A percentile compares a stretch with the other conserved stretches of the same genome.
Conservation (phyloP, 768 basidiomycete genomes). For the Termitomyces sp. region DNA sequence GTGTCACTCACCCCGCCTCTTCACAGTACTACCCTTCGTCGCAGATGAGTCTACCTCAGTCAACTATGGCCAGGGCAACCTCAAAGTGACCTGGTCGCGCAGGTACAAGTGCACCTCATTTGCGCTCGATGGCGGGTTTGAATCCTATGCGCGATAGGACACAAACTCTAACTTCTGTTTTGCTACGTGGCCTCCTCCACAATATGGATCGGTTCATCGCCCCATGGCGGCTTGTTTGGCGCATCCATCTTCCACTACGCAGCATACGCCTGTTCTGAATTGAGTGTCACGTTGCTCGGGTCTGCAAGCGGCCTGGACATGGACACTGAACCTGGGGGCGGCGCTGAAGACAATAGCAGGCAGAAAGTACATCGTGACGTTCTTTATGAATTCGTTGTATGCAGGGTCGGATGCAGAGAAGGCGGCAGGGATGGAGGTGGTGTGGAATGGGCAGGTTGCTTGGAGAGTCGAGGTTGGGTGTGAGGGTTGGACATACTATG, state of each 20-base stretch:
- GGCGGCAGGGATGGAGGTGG: constrained; percentile 29
- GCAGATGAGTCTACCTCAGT: constrained; percentile 38
- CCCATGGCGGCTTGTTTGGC: constrained; percentile 30
- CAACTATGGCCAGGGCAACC: constrained; percentile 40
- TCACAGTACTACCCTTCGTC: constrained; percentile 34
- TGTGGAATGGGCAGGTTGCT: constrained; percentile 36
- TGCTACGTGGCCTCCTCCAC: constrained; percentile 31
- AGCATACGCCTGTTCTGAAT: constrained; percentile 33
- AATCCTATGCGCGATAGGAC: constrained; percentile 27
- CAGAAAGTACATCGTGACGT: constrained; percentile 31
- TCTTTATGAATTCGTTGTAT: constrained; percentile 37
- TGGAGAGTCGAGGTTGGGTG: constrained; percentile 30
- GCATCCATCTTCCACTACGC: constrained; percentile 38
- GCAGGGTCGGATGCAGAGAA: constrained; percentile 25
- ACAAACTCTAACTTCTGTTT: constrained; percentile 32
- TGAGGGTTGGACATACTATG: constrained; percentile 30
- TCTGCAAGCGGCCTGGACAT: constrained; percentile 31
- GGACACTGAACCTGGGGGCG: constrained; percentile 28
- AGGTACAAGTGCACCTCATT: constrained; percentile 36
- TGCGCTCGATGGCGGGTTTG: constrained; percentile 38
- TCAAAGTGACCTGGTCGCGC: constrained; percentile 39
- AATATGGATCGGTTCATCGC: constrained; percentile 35
- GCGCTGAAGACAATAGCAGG: constrained; percentile 30
- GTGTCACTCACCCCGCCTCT: no score
- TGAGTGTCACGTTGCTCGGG: constrained; percentile 35